These are phyloP conservation scores for Candida caryicola DNA, from an alignment of 805 yeast species.

Conservation along the genomic window DNA sequence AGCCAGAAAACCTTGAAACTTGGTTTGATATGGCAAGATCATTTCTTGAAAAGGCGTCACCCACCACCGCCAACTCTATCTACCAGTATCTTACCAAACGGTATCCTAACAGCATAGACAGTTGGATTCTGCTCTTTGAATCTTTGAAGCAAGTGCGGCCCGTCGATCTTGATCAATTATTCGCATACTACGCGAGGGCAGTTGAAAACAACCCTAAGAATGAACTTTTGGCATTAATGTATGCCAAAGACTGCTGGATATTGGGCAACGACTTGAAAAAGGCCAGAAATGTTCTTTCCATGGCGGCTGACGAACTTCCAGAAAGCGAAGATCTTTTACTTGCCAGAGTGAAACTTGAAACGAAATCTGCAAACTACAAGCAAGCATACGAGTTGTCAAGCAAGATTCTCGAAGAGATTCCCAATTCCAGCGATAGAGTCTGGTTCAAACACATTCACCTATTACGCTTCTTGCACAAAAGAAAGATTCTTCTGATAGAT, in stretches of 20 bases:
- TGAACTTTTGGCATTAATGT: constrained; percentile 60
- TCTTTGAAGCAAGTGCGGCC: constrained; percentile 24
- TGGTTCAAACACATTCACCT: constrained; percentile 62
- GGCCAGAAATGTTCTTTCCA: constrained; percentile 53
- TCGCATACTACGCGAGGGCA: constrained; percentile 50
- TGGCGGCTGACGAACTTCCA: constrained; percentile 46
- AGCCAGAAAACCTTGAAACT: constrained; percentile 10
- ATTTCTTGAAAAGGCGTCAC: neutral
- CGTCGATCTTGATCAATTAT: constrained; percentile 15
- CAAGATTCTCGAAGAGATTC: constrained; percentile 23
- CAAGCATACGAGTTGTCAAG: constrained; percentile 41
- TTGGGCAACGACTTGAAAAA: constrained; percentile 42
- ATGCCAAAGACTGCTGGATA: constrained; percentile 68
- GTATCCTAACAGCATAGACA: constrained; percentile 43
- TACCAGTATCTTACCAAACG: constrained; percentile 44
- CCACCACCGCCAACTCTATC: constrained; percentile 45
- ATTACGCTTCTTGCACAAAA: constrained; percentile 38
- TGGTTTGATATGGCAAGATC: constrained; percentile 30
- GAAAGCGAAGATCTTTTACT: constrained; percentile 59
- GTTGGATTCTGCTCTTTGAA: constrained; percentile 50
- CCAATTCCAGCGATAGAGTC: constrained; percentile 40
- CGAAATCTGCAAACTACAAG: constrained; percentile 37
- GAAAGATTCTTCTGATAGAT: constrained; percentile 15
- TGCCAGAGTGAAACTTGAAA: constrained; percentile 68
- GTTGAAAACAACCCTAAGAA: constrained; percentile 46